A percentile compares a stretch with the other conserved stretches of the same genome.
These are phyloP conservation scores for Cyberlindnera saturnus DNA, from an alignment of 805 yeast species.

Conservation along the genomic window DNA sequence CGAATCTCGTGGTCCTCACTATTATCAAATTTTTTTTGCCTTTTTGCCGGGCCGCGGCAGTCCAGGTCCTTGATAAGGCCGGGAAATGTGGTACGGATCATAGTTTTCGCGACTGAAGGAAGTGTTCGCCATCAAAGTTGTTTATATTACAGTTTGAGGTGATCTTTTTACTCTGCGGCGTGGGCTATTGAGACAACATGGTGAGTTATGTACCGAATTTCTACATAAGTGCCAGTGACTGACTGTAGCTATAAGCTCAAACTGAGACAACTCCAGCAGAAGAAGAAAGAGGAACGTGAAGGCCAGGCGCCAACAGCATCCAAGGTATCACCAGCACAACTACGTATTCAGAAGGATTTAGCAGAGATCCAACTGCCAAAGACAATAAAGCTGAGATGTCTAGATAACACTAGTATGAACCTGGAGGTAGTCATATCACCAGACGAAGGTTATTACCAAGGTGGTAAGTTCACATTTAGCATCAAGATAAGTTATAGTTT, in stretches of 20 bases:
- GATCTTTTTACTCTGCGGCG: too few species aligned
- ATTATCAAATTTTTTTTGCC: conserved; percentile 9
- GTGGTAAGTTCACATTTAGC: conserved; percentile 68
- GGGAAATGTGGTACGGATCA: too few species aligned
- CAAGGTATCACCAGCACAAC: conserved; percentile 54
- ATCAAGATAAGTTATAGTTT: conserved; percentile 62
- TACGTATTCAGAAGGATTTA: conserved; percentile 71
- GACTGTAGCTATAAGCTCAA: conserved; percentile 34
- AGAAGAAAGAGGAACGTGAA: conserved; percentile 42
- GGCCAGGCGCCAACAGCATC: conserved; percentile 1
- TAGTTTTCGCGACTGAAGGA: too few species aligned
- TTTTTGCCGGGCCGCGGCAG: too few species aligned
- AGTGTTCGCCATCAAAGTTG: too few species aligned
- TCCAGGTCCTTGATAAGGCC: too few species aligned
- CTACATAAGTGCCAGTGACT: neutral
- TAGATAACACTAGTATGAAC: conserved; percentile 49
- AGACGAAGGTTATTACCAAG: conserved; percentile 62
- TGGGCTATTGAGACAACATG: too few species aligned
- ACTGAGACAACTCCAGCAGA: conserved; percentile 52
- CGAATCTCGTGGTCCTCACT: conserved; percentile 38
- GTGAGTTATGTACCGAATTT: neutral
- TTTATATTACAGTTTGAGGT: too few species aligned
- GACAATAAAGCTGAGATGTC: conserved; percentile 45
- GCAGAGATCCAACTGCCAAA: conserved; percentile 61
- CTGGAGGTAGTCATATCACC: conserved; percentile 57